Conservation (phyloP, 495 filamentous ascomycete genomes). For the Jackrogersella minutella region DNA sequence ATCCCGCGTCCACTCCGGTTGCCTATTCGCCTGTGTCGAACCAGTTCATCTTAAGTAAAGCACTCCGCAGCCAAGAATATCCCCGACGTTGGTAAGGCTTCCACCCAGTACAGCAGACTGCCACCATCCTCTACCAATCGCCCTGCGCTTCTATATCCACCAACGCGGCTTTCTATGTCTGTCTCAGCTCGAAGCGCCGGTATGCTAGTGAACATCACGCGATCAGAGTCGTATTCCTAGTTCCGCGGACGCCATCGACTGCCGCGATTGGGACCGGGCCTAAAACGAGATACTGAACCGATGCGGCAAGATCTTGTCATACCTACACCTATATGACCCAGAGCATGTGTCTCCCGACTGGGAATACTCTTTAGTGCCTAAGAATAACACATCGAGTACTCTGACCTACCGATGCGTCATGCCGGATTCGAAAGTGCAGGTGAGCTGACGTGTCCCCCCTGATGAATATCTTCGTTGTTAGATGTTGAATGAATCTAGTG, state of each 20-base stretch:
- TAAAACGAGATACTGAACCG: constrained; percentile 24
- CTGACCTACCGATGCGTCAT: constrained; percentile 26
- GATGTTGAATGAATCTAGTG: too few relatives aligned
- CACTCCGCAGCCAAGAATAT: constrained; percentile 35
- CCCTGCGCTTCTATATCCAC: neutral
- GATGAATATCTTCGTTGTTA: neutral
- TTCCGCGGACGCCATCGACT: constrained; percentile 17
- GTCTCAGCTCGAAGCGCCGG: constrained; percentile 19
- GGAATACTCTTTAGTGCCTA: neutral
- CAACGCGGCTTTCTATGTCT: constrained; percentile 34
- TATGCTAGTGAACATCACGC: constrained; percentile 1
- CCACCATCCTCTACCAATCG: constrained; percentile 21
- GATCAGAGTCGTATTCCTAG: constrained; percentile 30
- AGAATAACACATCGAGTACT: neutral
- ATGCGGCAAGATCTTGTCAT: constrained; percentile 21
- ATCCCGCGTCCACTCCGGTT: constrained; percentile 19
- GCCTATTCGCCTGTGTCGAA: constrained; percentile 4
- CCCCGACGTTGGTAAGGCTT: constrained; percentile 24
- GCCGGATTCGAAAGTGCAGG: neutral
- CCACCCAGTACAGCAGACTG: constrained; percentile 14
- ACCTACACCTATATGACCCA: constrained; percentile 35
- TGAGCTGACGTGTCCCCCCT: constrained; percentile 24
- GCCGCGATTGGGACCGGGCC: constrained; percentile 8
- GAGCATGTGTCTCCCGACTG: constrained; percentile 29
- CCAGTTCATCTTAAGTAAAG: neutral